A percentile compares a stretch with the other conserved stretches of the same genome.
Conservation (phyloP, 2,329 filamentous ascomycete species). For the Allantophomopsis cytisporea region DNA sequence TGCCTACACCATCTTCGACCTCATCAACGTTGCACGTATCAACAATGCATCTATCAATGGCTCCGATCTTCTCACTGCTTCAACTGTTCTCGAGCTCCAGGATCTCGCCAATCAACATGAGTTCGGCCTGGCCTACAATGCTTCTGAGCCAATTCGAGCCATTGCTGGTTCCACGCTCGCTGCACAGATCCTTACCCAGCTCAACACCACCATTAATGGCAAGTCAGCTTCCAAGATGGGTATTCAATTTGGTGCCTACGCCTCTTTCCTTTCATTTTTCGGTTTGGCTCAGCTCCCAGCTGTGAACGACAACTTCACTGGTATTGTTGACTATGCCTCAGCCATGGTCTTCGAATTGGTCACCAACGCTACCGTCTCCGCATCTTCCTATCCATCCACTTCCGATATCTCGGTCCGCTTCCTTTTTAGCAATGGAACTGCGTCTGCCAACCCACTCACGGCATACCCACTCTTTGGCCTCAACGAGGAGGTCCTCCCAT, state of each 20-base stretch:
- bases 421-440: slow-evolving; percentile 45
- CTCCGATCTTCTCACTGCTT: slow-evolving; percentile 41
- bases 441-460: slow-evolving; percentile 23
- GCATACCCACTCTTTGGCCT: slow-evolving; percentile 48
- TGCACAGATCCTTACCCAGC: slow-evolving; percentile 35
- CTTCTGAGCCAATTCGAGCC: slow-evolving; percentile 49
- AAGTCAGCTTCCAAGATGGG: slow-evolving; percentile 29
- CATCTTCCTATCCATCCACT: slow-evolving; percentile 29
- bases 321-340: slow-evolving; percentile 73
- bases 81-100: slow-evolving; percentile 47
- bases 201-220: slow-evolving; percentile 35
- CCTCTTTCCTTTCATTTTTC: slow-evolving; percentile 49
- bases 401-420: slow-evolving; percentile 44
- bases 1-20: slow-evolving; percentile 48
- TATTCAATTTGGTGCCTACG: slow-evolving; percentile 48
- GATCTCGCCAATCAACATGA: slow-evolving; percentile 71
- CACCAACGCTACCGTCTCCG: slow-evolving; percentile 32
- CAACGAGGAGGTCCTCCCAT: slow-evolving; percentile 40
- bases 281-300: slow-evolving; percentile 37
- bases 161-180: slow-evolving; percentile 44
- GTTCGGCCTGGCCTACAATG: slow-evolving; percentile 72
- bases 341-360: slow-evolving; percentile 68
- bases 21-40: slow-evolving; percentile 43
- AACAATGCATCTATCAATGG: slow-evolving; percentile 48
- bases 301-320: slow-evolving; percentile 50